Evolutionary conservation across 306 rosid species (phyloP).

Genomic region (Dryas alaskensis): DNA sequence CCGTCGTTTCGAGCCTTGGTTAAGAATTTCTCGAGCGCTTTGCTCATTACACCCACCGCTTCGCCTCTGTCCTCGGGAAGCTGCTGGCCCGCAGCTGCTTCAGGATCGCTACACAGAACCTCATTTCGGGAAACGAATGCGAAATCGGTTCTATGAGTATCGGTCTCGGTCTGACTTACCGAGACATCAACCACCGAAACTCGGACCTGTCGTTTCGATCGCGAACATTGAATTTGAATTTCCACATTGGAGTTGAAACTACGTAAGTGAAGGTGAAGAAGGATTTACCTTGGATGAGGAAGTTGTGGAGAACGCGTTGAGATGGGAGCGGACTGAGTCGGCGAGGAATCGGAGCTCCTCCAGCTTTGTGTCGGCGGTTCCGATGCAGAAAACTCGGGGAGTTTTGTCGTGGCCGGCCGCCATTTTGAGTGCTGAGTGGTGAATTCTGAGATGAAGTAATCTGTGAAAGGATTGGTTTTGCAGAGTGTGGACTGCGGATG

Average conservation of each 20-base stretch:
- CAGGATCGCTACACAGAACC: constrained; percentile 42
- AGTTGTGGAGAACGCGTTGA: constrained; percentile 47
- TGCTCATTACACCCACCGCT: constrained; percentile 68
- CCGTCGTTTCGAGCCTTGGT: constrained; percentile 42
- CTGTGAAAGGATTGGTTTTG: too few relatives aligned
- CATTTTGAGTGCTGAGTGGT: constrained; percentile 23
- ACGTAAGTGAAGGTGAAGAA: not conserved
- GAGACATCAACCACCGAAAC: constrained; percentile 71
- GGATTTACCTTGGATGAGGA: constrained; percentile 42
- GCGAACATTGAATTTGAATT: constrained; percentile 7
- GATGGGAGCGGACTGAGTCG: constrained; percentile 59
- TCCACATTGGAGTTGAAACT: not conserved
- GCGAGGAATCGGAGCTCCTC: constrained; percentile 72
- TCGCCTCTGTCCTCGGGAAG: constrained; percentile 68
- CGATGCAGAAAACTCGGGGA: constrained; percentile 69
- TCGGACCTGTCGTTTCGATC: constrained; percentile 44
- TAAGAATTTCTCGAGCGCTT: constrained; percentile 54
- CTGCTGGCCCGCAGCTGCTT: constrained; percentile 18
- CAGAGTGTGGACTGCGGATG: too few relatives aligned
- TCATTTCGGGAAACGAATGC: constrained; percentile 59
- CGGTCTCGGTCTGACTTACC: constrained; percentile 37
- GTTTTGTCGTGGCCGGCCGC: not conserved
- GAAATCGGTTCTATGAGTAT: constrained; percentile 39
- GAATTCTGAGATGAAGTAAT: too few relatives aligned
- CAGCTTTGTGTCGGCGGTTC: constrained; percentile 81